Evolutionary conservation across 2,329 filamentous ascomycete species (phyloP).

Genomic region (Fusarium setosum): DNA sequence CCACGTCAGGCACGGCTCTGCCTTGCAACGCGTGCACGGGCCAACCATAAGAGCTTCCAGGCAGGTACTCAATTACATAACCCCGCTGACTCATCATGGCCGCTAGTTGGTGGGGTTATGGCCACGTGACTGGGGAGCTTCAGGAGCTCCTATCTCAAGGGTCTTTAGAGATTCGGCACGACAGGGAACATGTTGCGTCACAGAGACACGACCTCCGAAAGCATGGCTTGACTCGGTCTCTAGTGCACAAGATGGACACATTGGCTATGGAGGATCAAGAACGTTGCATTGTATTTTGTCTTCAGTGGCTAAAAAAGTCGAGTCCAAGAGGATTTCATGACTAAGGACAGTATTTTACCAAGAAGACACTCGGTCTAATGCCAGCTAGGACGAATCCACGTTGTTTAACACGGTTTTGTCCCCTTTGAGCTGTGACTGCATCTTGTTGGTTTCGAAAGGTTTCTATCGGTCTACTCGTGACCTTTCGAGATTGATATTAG

Average conservation of each 20-base stretch:
- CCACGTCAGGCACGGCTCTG: conserved; percentile 61
- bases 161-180: conserved; percentile 7
- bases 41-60: conserved; percentile 37
- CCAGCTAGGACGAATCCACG: too few relatives aligned
- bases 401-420: too few relatives aligned
- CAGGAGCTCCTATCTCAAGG: not conserved
- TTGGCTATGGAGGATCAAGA: not conserved
- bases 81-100: conserved; percentile 22
- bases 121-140: conserved; percentile 16
- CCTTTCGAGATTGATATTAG: too few relatives aligned
- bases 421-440: too few relatives aligned
- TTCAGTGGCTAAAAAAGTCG: too few relatives aligned
- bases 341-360: too few relatives aligned
- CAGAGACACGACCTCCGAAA: not conserved
- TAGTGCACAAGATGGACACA: not conserved
- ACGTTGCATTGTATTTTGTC: too few relatives aligned
- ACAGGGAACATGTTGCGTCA: conserved; percentile 5
- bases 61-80: conserved; percentile 40
- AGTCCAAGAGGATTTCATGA: too few relatives aligned
- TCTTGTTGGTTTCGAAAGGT: too few relatives aligned
- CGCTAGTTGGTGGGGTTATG: accelerated
- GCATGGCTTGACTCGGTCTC: not conserved
- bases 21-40: conserved; percentile 47
- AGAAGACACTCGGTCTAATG: too few relatives aligned
- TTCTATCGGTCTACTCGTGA: too few relatives aligned